A percentile compares a stretch with the other conserved stretches of the same genome.
These are phyloP conservation scores for Annulohypoxylon bovei DNA, from an alignment of 495 filamentous ascomycete species.

Conservation along the genomic window DNA sequence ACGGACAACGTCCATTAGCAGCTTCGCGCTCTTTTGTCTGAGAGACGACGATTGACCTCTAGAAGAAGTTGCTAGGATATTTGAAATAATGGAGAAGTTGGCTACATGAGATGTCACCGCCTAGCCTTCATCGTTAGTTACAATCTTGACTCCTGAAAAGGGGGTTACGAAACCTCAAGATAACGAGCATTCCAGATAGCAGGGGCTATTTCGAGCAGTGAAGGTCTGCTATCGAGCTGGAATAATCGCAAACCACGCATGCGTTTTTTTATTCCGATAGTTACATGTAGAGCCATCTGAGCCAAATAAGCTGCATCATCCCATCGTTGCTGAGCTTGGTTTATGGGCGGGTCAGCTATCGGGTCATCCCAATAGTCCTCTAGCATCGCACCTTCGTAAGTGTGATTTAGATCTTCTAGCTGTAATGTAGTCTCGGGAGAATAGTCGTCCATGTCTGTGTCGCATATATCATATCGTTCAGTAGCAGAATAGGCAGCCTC, in stretches of 20 bases:
- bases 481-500: not conserved
- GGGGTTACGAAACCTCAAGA: constrained; percentile 45
- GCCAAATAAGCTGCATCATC: constrained; percentile 43
- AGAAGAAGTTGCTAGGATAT: constrained; percentile 36
- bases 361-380: not conserved
- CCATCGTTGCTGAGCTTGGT: constrained; percentile 16
- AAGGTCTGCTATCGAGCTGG: constrained; percentile 27
- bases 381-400: not conserved
- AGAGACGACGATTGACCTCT: constrained; percentile 35
- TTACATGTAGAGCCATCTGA: constrained; percentile 49
- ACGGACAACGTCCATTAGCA: constrained; percentile 1
- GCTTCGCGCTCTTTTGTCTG: constrained; percentile 26
- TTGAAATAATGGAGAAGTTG: constrained; percentile 36
- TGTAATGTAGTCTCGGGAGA: not conserved
- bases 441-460: not conserved
- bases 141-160: constrained; percentile 8
- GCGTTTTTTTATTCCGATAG: constrained; percentile 46
- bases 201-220: constrained; percentile 56
- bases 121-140: constrained; percentile 36
- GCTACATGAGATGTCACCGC: constrained; percentile 33
- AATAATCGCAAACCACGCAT: constrained; percentile 38
- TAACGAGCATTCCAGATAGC: constrained; percentile 58
- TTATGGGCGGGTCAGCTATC: not conserved
- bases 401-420: constrained; percentile 21
- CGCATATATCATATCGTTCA: not conserved